Base-by-base conservation (phyloP, 345 rosid genomes). In the Limnanthes douglasii region DNA sequence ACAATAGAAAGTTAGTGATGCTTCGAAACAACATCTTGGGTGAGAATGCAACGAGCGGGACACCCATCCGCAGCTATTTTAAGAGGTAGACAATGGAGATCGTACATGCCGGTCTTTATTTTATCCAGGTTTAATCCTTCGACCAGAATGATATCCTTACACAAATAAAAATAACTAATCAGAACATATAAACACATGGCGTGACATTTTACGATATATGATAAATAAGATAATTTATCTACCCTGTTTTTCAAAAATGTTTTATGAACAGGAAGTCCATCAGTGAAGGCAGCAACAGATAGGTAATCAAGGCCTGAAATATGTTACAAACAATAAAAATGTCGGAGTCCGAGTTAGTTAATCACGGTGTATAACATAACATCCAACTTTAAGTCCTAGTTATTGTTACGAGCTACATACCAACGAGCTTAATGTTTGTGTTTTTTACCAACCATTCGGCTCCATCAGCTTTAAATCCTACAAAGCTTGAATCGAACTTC, bases 281-380 rank as follows among this genome's bases (percentile, higher is more conserved):
- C 33, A 23, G 5, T 34, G 21, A 31, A 52, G 11, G 64, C 53
- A 20, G 50, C 36, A 46, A 46, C 43, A 11, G 64, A 59, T 29
- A 59, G 41, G 51, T 67, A 67, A 44, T 67, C 73, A 20, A 62
- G 10, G 37, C 73, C 69, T 67, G 10, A 25, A 57, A 16, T 43
- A 37, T 19, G 12, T 21, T 21, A n/a, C 4, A 26, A 3, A 26
- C 10, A 8, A 11, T 2, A 6, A 26, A n/a, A 6, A 25, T 25
- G 6, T 2, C 10, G 4, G 24, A 21, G 7, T 7, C 7, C 4
- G 7, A 21, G 7, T 7, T 7, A 21, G 24, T 21, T 3, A 21
- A 21, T 21, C 7, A 3, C 7, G 24, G 4, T 21, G n/a, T n/a
- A n/a, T n/a, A 21, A 21, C 7, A 21, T 3, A 21, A 3, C 24